phyloP scores from a whole-genome alignment of 1,284 basidiomycete genomes.

The Cutaneotrichosporon sp. region DNA sequence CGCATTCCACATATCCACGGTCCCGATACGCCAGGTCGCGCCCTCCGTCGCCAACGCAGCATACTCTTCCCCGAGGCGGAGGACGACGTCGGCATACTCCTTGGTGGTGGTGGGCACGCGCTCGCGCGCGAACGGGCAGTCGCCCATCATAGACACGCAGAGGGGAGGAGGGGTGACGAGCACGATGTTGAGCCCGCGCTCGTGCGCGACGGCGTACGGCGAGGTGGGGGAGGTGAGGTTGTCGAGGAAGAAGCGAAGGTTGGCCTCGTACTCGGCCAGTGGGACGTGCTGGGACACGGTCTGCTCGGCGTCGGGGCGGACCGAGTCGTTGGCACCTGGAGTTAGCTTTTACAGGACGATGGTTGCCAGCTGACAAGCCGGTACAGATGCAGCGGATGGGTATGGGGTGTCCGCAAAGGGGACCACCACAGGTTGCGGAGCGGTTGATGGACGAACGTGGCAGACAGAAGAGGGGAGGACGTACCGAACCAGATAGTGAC shows the following conservation, averaged over 20 bases:
- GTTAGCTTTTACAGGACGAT: slow-evolving; percentile 6
- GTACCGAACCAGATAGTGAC: slow-evolving; percentile 47
- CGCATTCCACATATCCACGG: slow-evolving; percentile 68
- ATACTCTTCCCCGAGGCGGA: slow-evolving; percentile 61
- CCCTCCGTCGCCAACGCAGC: slow-evolving; percentile 24
- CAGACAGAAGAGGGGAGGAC: slow-evolving; percentile 5
- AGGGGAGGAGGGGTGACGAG: slow-evolving; percentile 82
- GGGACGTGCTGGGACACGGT: slow-evolving; percentile 25
- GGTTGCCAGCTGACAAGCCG: too few relatives aligned
- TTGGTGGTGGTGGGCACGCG: slow-evolving; percentile 64
- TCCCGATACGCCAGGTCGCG: slow-evolving; percentile 55
- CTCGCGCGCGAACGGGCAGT: slow-evolving; percentile 41
- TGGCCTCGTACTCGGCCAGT: slow-evolving; percentile 26
- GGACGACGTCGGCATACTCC: slow-evolving; percentile 68
- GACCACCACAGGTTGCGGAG: too few relatives aligned
- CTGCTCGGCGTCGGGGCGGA: slow-evolving; percentile 9
- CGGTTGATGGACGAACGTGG: not conserved
- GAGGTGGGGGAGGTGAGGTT: slow-evolving; percentile 27
- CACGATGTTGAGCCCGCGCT: slow-evolving; percentile 57
- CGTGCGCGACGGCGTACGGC: slow-evolving; percentile 27
- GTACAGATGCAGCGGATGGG: too few relatives aligned
- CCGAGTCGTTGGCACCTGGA: slow-evolving; percentile 31
- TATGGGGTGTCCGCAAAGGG: too few relatives aligned
- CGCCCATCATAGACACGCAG: slow-evolving; percentile 58
- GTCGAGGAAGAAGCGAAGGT: slow-evolving; percentile 30